phyloP scores from a whole-genome alignment of 2,329 filamentous ascomycete genomes.

The Chaetoscypha palmicola region DNA sequence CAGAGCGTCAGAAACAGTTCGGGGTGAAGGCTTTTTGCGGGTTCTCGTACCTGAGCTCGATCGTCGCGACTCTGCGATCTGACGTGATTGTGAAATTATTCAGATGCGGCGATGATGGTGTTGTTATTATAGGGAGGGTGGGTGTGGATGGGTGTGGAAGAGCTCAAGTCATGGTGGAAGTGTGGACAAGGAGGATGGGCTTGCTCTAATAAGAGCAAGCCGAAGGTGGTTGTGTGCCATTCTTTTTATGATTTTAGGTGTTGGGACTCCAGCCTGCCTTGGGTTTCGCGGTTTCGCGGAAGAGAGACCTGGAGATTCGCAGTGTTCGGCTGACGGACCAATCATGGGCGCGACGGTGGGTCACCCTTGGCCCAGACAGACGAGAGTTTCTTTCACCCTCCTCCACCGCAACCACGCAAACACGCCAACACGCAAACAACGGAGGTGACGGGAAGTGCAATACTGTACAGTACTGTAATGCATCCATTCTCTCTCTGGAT shows the following conservation, averaged over 20 bases:
- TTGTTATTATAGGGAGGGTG: not conserved
- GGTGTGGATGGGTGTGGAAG: not conserved
- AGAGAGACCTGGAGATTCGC: too few species aligned
- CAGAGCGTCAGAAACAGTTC: conserved; percentile 4
- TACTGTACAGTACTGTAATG: too few species aligned
- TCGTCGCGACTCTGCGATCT: conserved; percentile 1
- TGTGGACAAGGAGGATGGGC: not conserved
- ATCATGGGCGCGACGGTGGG: too few species aligned
- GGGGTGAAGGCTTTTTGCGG: conserved; percentile 6
- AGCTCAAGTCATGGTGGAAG: conserved; percentile 1
- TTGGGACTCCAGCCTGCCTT: too few species aligned
- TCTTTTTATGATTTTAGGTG: not conserved
- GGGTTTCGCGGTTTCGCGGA: too few species aligned
- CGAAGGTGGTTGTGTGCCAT: not conserved
- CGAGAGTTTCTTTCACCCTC: too few species aligned
- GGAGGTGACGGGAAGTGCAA: too few species aligned
- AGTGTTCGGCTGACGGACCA: too few species aligned
- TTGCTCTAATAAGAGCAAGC: not conserved
- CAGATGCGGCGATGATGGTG: conserved; percentile 1
- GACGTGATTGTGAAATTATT: not conserved
- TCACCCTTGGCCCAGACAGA: too few species aligned
- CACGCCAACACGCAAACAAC: too few species aligned
- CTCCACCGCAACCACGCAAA: too few species aligned
- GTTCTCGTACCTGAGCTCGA: conserved; percentile 7
- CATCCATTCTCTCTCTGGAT: too few species aligned